phyloP scores from a whole-genome alignment of 2,329 filamentous ascomycete genomes.

The Conoideocrella luteorostrata region DNA sequence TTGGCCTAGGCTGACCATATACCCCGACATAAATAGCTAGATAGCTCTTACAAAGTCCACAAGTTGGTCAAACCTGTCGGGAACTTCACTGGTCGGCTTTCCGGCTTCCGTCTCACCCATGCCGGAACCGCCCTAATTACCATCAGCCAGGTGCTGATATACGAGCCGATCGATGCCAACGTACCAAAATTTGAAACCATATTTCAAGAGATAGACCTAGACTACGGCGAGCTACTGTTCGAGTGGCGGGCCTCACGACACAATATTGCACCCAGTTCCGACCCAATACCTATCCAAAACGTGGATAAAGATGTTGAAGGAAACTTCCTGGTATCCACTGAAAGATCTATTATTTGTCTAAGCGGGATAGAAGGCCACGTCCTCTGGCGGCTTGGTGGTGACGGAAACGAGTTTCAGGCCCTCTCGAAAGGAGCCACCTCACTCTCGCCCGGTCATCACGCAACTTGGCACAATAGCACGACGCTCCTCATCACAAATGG shows the following conservation, averaged over 20 bases:
- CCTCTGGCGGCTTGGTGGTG: conserved; percentile 48
- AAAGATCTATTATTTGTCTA: conserved; percentile 40
- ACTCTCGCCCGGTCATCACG: conserved; percentile 47
- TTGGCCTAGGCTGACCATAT: background rate
- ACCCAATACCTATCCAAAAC: conserved; percentile 53
- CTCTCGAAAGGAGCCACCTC: conserved; percentile 24
- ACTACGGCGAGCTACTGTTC: conserved; percentile 40
- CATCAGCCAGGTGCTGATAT: conserved; percentile 15
- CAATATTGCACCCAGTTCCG: conserved; percentile 34
- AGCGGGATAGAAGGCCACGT: conserved; percentile 39
- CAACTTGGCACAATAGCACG: conserved; percentile 42
- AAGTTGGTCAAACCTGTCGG: conserved; percentile 18
- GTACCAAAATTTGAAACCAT: conserved; percentile 27
- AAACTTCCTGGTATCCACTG: conserved; percentile 49
- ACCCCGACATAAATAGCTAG: conserved; percentile 20
- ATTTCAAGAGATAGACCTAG: conserved; percentile 43
- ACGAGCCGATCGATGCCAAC: background rate
- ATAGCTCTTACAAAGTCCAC: conserved; percentile 22
- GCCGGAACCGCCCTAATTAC: conserved; percentile 33
- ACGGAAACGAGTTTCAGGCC: conserved; percentile 31
- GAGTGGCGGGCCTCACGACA: conserved; percentile 34
- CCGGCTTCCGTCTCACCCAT: conserved; percentile 34
- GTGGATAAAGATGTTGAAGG: conserved; percentile 43
- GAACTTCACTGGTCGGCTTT: conserved; percentile 20
- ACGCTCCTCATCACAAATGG: conserved; percentile 39